These are phyloP conservation scores for Anthoceros angustus DNA, from an alignment of 225 moss, liverwort and hornwort genomes.

Conservation along the genomic window DNA sequence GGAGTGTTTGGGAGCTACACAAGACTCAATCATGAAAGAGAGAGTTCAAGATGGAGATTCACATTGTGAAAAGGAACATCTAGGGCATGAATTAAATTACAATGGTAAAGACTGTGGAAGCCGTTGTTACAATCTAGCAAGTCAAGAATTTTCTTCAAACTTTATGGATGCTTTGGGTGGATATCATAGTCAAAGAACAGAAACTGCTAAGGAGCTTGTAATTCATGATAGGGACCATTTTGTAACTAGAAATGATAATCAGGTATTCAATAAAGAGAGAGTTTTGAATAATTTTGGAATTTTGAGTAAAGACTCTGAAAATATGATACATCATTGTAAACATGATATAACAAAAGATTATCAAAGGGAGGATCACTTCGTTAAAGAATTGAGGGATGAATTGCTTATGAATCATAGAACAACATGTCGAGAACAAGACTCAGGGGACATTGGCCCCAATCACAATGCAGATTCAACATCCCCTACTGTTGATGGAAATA, in stretches of 20 bases:
- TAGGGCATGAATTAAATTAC: neutral
- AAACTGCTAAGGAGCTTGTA: neutral
- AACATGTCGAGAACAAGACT: neutral
- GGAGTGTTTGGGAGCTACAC: neutral
- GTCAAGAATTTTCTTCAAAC: neutral
- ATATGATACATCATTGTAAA: too few relatives aligned
- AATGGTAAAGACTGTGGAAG: neutral
- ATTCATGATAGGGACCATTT: neutral
- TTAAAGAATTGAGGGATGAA: neutral
- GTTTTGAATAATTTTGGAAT: neutral
- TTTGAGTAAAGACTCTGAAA: too few relatives aligned
- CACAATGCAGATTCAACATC: neutral
- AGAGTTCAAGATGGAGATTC: neutral
- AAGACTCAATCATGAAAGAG: neutral
- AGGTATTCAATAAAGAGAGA: neutral
- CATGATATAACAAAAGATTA: too few relatives aligned
- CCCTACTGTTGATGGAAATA: neutral
- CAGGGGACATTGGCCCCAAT: neutral
- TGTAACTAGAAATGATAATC: neutral
- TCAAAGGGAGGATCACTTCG: neutral
- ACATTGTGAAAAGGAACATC: neutral
- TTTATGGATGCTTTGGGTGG: neutral
- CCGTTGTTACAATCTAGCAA: neutral
- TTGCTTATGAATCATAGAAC: neutral
- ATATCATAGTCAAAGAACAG: neutral